phyloP scores from a whole-genome alignment of 2,329 filamentous ascomycete species.

The Sphaerulina vaccinii region DNA sequence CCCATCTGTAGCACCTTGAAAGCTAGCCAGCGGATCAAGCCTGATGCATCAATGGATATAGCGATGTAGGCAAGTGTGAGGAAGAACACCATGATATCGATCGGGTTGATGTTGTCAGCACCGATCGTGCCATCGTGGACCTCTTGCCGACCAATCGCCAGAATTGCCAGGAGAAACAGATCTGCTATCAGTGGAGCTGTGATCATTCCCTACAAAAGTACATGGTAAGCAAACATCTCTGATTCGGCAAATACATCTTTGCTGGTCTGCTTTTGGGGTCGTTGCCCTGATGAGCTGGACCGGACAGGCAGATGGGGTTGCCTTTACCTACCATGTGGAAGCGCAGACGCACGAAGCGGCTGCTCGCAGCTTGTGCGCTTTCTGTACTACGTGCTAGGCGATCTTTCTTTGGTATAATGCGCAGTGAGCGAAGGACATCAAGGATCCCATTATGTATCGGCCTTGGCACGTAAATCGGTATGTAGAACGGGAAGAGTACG shows the following conservation, averaged over 20 bases:
- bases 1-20: slow-evolving; percentile 69
- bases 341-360: slow-evolving; percentile 40
- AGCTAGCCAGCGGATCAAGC: slow-evolving; percentile 67
- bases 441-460: slow-evolving; percentile 48
- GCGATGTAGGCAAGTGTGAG: slow-evolving; percentile 70
- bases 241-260: no score
- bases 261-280: no score
- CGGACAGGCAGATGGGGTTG: no score
- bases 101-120: slow-evolving; percentile 63
- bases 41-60: slow-evolving; percentile 74
- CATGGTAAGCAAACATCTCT: no score
- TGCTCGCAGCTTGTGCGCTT: not conserved
- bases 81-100: slow-evolving; percentile 75
- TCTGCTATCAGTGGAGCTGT: slow-evolving; percentile 70
- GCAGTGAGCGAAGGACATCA: slow-evolving; percentile 45
- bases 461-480: slow-evolving; percentile 62
- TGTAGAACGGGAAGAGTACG: slow-evolving; percentile 67
- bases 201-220: no score
- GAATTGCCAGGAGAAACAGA: slow-evolving; percentile 67
- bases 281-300: no score
- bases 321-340: no score
- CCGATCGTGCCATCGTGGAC: slow-evolving; percentile 68
- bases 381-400: slow-evolving; percentile 3
- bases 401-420: slow-evolving; percentile 53
- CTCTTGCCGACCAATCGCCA: slow-evolving; percentile 65